A percentile compares a stretch with the other conserved stretches of the same genome.
phyloP scores from a whole-genome alignment of 495 filamentous ascomycete genomes.

The Penicillium macrosclerotiorum region DNA sequence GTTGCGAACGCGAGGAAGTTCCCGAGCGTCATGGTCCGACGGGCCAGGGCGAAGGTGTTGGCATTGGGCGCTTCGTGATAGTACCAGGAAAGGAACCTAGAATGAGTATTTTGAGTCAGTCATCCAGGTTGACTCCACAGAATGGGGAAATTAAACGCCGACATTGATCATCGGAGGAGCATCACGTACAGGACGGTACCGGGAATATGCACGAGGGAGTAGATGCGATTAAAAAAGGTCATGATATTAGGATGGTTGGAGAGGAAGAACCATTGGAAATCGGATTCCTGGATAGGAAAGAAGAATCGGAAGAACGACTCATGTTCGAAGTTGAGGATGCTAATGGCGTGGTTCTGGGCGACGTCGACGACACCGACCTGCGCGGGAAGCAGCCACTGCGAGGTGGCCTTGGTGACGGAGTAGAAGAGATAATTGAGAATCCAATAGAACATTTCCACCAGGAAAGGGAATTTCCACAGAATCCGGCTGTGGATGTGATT shows the following conservation, averaged over 20 bases:
- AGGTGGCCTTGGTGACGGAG: conserved; percentile 56
- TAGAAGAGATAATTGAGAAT: conserved; percentile 66
- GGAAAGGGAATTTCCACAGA: conserved; percentile 49
- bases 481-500: conserved; percentile 56
- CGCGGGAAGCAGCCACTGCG: conserved; percentile 38
- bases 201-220: conserved; percentile 65
- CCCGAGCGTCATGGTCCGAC: conserved; percentile 62
- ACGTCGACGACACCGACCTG: conserved; percentile 61
- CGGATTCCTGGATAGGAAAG: conserved; percentile 53
- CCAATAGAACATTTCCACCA: conserved; percentile 71
- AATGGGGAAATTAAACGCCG: neutral
- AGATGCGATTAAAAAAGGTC: conserved; percentile 60
- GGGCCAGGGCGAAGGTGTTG: conserved; percentile 53
- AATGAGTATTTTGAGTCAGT: too few relatives aligned
- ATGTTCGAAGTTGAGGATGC: conserved; percentile 62
- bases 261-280: conserved; percentile 62
- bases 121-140: too few relatives aligned
- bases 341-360: conserved; percentile 61
- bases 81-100: conserved; percentile 64
- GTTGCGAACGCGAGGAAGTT: conserved; percentile 61
- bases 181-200: conserved; percentile 60
- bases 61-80: conserved; percentile 58
- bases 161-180: neutral
- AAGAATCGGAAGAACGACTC: conserved; percentile 49
- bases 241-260: conserved; percentile 50